phyloP scores from a whole-genome alignment of 768 basidiomycete genomes.

The Tremella fuciformis region DNA sequence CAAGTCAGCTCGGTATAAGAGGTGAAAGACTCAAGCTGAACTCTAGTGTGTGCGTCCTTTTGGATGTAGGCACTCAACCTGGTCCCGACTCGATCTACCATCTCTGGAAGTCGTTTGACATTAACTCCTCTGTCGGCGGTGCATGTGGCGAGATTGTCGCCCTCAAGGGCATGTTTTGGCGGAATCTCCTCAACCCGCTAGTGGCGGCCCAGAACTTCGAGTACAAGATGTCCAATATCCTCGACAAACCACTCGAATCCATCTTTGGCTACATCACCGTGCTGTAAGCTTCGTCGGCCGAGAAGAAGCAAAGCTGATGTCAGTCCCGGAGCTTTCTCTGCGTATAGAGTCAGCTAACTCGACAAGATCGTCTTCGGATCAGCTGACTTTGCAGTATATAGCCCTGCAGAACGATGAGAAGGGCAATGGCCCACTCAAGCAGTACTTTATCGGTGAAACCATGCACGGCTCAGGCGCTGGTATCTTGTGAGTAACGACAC shows the following conservation, averaged over 20 bases:
- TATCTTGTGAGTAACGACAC: slow-evolving; percentile 45
- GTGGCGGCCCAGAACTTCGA: slow-evolving; percentile 94
- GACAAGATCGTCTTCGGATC: background rate
- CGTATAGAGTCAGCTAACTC: slow-evolving; percentile 62
- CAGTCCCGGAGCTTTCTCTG: slow-evolving; percentile 81
- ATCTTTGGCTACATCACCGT: slow-evolving; percentile 73
- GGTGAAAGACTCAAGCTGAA: slow-evolving; percentile 7
- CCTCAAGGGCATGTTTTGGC: slow-evolving; percentile 88
- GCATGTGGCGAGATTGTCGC: slow-evolving; percentile 96
- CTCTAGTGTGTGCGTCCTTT: slow-evolving; percentile 82
- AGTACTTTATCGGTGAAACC: slow-evolving; percentile 96
- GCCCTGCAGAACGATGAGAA: slow-evolving; percentile 79
- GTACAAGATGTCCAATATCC: slow-evolving; percentile 80
- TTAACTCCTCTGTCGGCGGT: slow-evolving; percentile 74
- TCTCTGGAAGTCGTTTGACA: slow-evolving; percentile 85
- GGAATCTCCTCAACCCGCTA: slow-evolving; percentile 74
- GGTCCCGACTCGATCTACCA: slow-evolving; percentile 84
- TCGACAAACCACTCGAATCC: slow-evolving; percentile 74
- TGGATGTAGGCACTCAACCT: slow-evolving; percentile 93
- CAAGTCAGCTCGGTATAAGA: slow-evolving; percentile 52
- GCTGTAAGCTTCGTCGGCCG: slow-evolving; percentile 54
- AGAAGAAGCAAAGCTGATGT: background rate
- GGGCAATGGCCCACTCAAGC: slow-evolving; percentile 85
- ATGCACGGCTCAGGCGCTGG: slow-evolving; percentile 58
- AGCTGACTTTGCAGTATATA: slow-evolving; percentile 57